Conservation (phyloP, 768 basidiomycete species). For the Lactifluus volemus region DNA sequence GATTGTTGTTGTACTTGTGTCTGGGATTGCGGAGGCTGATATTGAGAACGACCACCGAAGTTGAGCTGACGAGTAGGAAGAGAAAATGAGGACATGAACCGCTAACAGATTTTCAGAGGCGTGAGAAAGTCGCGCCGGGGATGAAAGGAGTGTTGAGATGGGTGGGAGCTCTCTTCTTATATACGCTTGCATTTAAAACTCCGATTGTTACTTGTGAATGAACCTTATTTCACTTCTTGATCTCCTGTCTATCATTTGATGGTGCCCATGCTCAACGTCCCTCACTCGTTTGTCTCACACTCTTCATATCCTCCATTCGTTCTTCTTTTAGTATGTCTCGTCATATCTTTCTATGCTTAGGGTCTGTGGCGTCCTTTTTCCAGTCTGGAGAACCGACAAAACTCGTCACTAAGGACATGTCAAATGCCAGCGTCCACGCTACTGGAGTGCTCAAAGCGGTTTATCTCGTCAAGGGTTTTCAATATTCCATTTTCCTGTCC, state of each 20-base stretch:
- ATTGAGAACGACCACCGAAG: conserved; percentile 60
- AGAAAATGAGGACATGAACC: conserved; percentile 44
- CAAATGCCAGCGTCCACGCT: neutral
- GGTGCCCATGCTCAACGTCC: neutral
- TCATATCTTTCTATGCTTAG: neutral
- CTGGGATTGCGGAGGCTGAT: conserved; percentile 28
- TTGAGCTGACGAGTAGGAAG: conserved; percentile 73
- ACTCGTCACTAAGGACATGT: no score
- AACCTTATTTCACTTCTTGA: conserved; percentile 21
- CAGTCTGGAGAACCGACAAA: no score
- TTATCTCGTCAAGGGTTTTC: neutral
- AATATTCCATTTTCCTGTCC: neutral
- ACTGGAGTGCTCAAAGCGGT: neutral
- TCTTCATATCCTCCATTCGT: neutral
- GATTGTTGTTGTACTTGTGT: conserved; percentile 40
- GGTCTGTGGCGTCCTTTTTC: neutral
- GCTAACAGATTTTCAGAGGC: conserved; percentile 9
- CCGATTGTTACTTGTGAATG: conserved; percentile 4
- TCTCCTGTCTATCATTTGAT: conserved; percentile 16
- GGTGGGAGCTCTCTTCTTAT: conserved; percentile 1
- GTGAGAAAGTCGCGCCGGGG: conserved; percentile 19
- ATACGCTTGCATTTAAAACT: conserved; percentile 16
- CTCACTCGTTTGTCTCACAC: neutral
- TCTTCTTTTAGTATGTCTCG: neutral
- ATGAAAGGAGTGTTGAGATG: neutral